phyloP scores from a whole-genome alignment of 176 grass and related monocot species.

The Miscanthus lutarioriparius region DNA sequence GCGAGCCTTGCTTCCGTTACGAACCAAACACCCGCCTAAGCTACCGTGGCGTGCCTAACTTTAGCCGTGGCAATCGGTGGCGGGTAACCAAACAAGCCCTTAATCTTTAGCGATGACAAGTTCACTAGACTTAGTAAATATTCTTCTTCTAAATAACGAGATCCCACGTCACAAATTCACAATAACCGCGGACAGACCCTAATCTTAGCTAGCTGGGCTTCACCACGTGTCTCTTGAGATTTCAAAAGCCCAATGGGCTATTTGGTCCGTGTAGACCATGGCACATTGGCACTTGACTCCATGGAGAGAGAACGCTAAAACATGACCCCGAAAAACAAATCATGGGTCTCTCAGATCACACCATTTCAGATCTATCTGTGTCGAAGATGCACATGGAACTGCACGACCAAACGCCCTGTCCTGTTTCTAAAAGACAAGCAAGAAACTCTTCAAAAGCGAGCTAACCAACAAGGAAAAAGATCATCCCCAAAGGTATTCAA shows the following conservation, averaged over 20 bases:
- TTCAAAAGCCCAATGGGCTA: not conserved
- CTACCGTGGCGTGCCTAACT: too few species aligned
- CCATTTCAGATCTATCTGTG: not conserved
- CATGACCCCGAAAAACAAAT: not conserved
- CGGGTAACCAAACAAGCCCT: too few species aligned
- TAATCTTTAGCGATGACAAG: not conserved
- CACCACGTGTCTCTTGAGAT: not conserved
- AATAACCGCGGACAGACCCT: not conserved
- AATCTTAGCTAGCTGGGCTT: not conserved
- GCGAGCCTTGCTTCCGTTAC: too few species aligned
- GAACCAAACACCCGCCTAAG: too few species aligned
- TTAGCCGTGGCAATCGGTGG: too few species aligned
- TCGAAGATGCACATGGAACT: slow-evolving; percentile 1
- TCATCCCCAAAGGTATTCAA: not conserved
- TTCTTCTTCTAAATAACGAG: not conserved
- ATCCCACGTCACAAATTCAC: not conserved
- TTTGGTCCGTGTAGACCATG: not conserved
- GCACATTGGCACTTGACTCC: not conserved
- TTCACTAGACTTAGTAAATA: too few species aligned
- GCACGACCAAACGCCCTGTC: not conserved
- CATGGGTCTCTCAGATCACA: not conserved
- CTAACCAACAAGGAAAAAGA: not conserved
- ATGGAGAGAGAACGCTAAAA: not conserved
- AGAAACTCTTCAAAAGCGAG: not conserved
- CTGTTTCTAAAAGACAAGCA: not conserved